phyloP scores from a whole-genome alignment of 78 protist genomes.

The Protostelium mycophagum region DNA sequence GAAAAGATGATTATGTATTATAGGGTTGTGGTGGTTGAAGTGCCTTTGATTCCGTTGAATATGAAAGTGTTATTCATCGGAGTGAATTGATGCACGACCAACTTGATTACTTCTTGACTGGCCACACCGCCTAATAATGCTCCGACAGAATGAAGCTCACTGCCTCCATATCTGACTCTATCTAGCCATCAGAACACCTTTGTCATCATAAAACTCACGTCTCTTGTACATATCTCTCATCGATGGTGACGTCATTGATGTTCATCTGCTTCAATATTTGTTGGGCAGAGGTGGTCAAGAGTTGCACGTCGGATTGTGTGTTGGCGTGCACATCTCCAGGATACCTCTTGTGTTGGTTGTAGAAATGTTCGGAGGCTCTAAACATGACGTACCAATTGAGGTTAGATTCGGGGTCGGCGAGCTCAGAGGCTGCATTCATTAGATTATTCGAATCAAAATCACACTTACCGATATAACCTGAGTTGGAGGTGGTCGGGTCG shows the following conservation, averaged over 20 bases:
- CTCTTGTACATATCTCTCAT: slow-evolving; percentile 61
- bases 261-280: not conserved
- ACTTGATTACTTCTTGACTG: slow-evolving; percentile 78
- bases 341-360: slow-evolving; percentile 11
- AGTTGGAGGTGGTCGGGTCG: slow-evolving; percentile 2
- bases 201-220: slow-evolving; percentile 14
- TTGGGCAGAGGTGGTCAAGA: slow-evolving; percentile 6
- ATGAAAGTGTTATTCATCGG: slow-evolving; percentile 76
- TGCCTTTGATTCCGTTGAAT: slow-evolving; percentile 70
- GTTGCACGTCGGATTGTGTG: slow-evolving; percentile 39
- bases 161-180: slow-evolving; percentile 53
- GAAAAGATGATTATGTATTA: too few relatives aligned
- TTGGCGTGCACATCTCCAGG: slow-evolving; percentile 54
- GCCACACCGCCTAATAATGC: slow-evolving; percentile 83
- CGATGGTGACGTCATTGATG: slow-evolving; percentile 8
- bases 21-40: slow-evolving; percentile 17
- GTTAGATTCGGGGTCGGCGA: slow-evolving; percentile 8
- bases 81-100: slow-evolving; percentile 72
- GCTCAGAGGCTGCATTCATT: not conserved
- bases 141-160: slow-evolving; percentile 77
- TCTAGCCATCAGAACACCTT: not conserved
- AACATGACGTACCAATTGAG: slow-evolving; percentile 24
- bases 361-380: slow-evolving; percentile 39
- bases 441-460: not conserved
- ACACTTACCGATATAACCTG: not conserved